Conservation (phyloP, 2,329 filamentous ascomycete species). For the Penicillium crustosum region DNA sequence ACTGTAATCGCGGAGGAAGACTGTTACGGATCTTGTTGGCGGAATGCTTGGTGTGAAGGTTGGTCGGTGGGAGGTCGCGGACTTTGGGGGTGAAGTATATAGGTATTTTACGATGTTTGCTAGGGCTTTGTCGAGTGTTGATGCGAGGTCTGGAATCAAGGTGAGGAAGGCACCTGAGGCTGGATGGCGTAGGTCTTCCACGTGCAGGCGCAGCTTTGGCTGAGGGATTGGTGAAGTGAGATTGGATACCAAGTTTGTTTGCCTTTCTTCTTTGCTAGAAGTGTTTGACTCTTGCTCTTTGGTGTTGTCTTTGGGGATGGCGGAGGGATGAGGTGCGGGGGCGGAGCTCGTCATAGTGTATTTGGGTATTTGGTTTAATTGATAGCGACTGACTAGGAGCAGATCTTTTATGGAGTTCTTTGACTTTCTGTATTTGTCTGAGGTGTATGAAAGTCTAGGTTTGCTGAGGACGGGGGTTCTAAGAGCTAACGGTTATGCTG, state of each 20-base stretch:
- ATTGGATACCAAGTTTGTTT: constrained; percentile 7
- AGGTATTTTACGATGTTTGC: constrained; percentile 69
- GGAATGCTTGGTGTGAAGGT: constrained; percentile 46
- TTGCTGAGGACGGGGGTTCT: background rate
- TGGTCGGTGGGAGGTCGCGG: constrained; percentile 13
- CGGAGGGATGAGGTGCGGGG: constrained; percentile 12
- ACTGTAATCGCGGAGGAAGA: constrained; percentile 74
- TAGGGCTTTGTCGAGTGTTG: constrained; percentile 63
- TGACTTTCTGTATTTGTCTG: background rate
- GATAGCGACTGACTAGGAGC: no score
- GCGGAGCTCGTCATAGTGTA: constrained; percentile 15
- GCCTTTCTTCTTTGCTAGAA: background rate
- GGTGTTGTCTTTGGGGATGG: constrained; percentile 14
- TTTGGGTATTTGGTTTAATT: background rate
- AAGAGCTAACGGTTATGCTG: background rate
- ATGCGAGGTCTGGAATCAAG: constrained; percentile 60
- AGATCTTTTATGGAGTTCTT: background rate
- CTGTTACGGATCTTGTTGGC: constrained; percentile 78
- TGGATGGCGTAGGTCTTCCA: constrained; percentile 34
- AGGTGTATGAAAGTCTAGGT: background rate
- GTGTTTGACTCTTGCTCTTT: background rate
- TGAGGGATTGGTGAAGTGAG: constrained; percentile 17
- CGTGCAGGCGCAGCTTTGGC: constrained; percentile 39
- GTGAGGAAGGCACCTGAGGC: constrained; percentile 61
- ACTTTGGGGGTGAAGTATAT: constrained; percentile 52